Percentiles rank a stretch among this genome's conserved stretches.
These are phyloP conservation scores for Termitomyces sp. DNA, from an alignment of 768 basidiomycete species.

Conservation along the genomic window DNA sequence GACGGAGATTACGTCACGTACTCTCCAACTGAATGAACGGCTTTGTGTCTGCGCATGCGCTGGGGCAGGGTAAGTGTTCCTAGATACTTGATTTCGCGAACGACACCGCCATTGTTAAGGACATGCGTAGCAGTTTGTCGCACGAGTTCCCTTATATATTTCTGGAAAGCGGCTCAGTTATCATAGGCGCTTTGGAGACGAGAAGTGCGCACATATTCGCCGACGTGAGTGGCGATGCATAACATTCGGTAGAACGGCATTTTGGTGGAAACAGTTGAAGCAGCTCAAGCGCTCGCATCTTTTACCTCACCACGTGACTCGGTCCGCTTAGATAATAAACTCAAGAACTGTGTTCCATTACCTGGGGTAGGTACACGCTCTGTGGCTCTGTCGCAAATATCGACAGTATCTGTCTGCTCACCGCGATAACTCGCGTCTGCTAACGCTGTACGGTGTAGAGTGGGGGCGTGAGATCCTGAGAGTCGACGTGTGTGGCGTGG, in stretches of 20 bases:
- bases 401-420: conserved; percentile 1
- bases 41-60: conserved; percentile 62
- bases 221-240: conserved; percentile 75
- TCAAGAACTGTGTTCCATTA: too few relatives aligned
- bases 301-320: conserved; percentile 1
- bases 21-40: conserved; percentile 66
- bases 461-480: neutral
- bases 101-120: conserved; percentile 74
- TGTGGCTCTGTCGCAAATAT: neutral
- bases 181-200: neutral
- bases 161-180: conserved; percentile 32
- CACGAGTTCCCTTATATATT: conserved; percentile 73
- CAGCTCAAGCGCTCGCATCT: too few relatives aligned
- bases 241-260: conserved; percentile 92
- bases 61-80: conserved; percentile 74
- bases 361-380: too few relatives aligned
- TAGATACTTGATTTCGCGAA: conserved; percentile 73
- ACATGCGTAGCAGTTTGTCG: conserved; percentile 67
- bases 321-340: neutral
- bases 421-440: neutral
- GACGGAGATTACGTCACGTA: conserved; percentile 39
- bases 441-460: neutral
- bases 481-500: conserved; percentile 12
- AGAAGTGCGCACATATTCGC: conserved; percentile 57
- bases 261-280: too few relatives aligned